Percentiles rank a stretch among this genome's conserved stretches.
Evolutionary conservation across 2,329 filamentous ascomycete species (phyloP).

Genomic region (Metarhizium guizhouense): DNA sequence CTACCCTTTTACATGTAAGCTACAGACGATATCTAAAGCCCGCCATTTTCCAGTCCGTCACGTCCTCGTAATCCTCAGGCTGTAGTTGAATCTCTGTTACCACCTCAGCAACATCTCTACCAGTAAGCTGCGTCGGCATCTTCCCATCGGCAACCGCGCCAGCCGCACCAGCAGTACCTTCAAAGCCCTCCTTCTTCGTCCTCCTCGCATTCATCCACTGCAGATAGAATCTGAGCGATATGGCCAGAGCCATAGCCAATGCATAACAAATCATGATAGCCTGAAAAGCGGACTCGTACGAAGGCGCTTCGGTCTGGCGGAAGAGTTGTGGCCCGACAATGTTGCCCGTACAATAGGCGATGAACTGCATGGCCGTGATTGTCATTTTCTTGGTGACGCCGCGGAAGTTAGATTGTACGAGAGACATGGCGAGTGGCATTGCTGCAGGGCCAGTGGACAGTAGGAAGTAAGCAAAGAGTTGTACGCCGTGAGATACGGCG

Average conservation of each 20-base stretch:
- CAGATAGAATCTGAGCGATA: constrained; percentile 38
- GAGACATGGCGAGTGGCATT: constrained; percentile 45
- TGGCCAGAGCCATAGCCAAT: constrained; percentile 34
- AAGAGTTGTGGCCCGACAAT: constrained; percentile 50
- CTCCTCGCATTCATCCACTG: constrained; percentile 34
- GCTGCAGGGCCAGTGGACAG: constrained; percentile 43
- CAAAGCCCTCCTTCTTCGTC: constrained; percentile 32
- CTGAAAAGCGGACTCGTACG: constrained; percentile 44
- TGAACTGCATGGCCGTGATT: constrained; percentile 45
- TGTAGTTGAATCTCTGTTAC: constrained; percentile 28
- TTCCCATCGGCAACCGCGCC: constrained; percentile 30
- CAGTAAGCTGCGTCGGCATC: constrained; percentile 18
- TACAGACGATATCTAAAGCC: constrained; percentile 51
- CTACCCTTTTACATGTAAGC: background rate
- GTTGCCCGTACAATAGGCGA: constrained; percentile 47
- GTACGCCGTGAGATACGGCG: constrained; percentile 29
- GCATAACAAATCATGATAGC: constrained; percentile 49
- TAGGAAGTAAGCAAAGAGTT: constrained; percentile 50
- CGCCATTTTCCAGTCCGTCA: constrained; percentile 50
- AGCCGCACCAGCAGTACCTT: constrained; percentile 24
- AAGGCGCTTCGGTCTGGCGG: constrained; percentile 36
- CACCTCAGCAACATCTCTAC: constrained; percentile 18
- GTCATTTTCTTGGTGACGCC: constrained; percentile 54
- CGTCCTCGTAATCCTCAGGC: constrained; percentile 43
- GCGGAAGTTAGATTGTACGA: constrained; percentile 46